phyloP scores from a whole-genome alignment of 805 yeast genomes.

The Spathaspora passalidarum region DNA sequence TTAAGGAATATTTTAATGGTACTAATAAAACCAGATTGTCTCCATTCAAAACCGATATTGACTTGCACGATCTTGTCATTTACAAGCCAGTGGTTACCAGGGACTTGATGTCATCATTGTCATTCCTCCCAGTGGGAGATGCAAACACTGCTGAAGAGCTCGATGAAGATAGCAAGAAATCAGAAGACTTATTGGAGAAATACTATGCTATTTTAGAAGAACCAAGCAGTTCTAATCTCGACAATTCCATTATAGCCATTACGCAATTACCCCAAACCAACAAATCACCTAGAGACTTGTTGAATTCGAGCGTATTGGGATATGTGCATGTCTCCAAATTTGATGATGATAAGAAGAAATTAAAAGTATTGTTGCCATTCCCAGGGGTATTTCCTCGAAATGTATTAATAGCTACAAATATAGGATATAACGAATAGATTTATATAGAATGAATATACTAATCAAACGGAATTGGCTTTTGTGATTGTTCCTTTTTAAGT shows the following conservation, averaged over 20 bases:
- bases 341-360: conserved; percentile 68
- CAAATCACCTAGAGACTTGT: conserved; percentile 45
- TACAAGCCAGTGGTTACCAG: conserved; percentile 53
- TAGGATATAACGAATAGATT: conserved; percentile 73
- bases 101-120: conserved; percentile 32
- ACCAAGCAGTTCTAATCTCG: conserved; percentile 54
- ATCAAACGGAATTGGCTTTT: conserved; percentile 64
- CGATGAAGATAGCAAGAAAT: conserved; percentile 16
- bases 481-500: conserved; percentile 15
- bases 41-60: conserved; percentile 82
- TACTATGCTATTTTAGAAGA: conserved; percentile 36
- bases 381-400: conserved; percentile 82
- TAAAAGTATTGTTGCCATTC: conserved; percentile 77
- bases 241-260: conserved; percentile 72
- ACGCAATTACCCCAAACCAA: conserved; percentile 31
- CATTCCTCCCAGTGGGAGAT: conserved; percentile 44
- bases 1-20: conserved; percentile 90
- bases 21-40: conserved; percentile 60
- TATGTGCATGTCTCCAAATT: conserved; percentile 69
- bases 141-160: conserved; percentile 33
- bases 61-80: conserved; percentile 56
- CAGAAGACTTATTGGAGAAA: conserved; percentile 30
- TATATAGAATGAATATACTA: conserved; percentile 17
- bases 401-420: conserved; percentile 70
- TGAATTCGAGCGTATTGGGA: conserved; percentile 68